These are phyloP conservation scores for Nothophaeocryptopus gaeumannii DNA, from an alignment of 2,329 filamentous ascomycete genomes.

Conservation along the genomic window DNA sequence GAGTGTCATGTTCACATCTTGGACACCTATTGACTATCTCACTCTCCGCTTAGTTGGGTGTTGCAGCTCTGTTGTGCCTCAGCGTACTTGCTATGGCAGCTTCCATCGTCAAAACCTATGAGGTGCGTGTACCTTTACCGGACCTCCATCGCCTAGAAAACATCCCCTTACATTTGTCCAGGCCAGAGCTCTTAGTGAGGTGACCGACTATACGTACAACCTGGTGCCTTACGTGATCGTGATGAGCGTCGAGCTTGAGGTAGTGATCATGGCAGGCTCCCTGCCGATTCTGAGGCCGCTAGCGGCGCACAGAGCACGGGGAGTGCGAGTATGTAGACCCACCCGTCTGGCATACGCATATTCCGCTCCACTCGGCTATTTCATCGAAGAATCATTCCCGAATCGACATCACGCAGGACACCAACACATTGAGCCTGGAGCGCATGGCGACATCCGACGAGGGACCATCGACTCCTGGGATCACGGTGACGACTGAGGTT, in stretches of 20 bases:
- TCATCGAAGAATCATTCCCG: slow-evolving; percentile 15
- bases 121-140: slow-evolving; percentile 10
- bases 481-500: slow-evolving; percentile 19
- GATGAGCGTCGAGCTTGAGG: slow-evolving; percentile 35
- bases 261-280: slow-evolving; percentile 33
- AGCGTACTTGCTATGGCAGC: slow-evolving; percentile 29
- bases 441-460: slow-evolving; percentile 13
- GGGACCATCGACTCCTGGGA: neutral
- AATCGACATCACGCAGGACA: slow-evolving; percentile 7
- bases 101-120: slow-evolving; percentile 32
- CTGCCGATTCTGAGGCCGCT: slow-evolving; percentile 29
- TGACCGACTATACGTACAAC: slow-evolving; percentile 33
- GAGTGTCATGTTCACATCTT: neutral
- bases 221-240: slow-evolving; percentile 29
- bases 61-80: slow-evolving; percentile 7
- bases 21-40: too few relatives aligned
- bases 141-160: neutral
- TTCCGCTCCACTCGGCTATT: slow-evolving; percentile 6
- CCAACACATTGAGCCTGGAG: slow-evolving; percentile 16
- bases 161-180: neutral
- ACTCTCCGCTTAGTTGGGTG: neutral
- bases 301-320: neutral
- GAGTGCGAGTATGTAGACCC: slow-evolving; percentile 6
- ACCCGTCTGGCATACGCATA: slow-evolving; percentile 9
- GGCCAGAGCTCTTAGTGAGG: slow-evolving; percentile 23